Conservation (phyloP, 108 stramenopile species). For the Tribonema minus region DNA sequence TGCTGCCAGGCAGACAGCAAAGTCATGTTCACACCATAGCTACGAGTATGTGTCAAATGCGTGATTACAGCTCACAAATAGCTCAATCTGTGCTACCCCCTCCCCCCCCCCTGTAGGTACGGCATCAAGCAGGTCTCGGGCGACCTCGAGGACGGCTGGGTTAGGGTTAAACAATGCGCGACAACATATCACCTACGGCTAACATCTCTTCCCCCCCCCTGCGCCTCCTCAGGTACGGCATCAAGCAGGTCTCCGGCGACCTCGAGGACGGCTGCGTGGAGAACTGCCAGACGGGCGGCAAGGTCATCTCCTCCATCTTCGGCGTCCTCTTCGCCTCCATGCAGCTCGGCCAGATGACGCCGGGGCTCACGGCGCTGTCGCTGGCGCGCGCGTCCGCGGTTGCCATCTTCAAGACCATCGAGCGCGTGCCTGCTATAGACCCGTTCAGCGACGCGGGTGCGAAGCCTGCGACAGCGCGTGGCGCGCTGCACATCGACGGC, state of each 20-base stretch:
- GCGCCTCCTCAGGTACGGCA: neutral
- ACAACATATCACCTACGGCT: too few relatives aligned
- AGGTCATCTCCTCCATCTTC: slow-evolving; percentile 37
- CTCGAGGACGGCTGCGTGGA: neutral
- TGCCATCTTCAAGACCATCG: slow-evolving; percentile 18
- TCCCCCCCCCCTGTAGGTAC: too few relatives aligned
- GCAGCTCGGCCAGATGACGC: slow-evolving; percentile 39
- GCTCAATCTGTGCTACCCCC: too few relatives aligned
- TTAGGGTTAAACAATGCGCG: too few relatives aligned
- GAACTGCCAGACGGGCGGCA: slow-evolving; percentile 10
- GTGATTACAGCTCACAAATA: too few relatives aligned
- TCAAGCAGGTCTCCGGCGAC: slow-evolving; percentile 23
- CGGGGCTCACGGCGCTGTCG: slow-evolving; percentile 21
- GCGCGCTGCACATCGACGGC: slow-evolving; percentile 4
- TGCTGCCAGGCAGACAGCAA: too few relatives aligned
- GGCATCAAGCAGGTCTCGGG: too few relatives aligned
- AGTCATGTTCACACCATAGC: too few relatives aligned
- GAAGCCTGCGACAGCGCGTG: slow-evolving; percentile 1
- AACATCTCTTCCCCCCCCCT: too few relatives aligned
- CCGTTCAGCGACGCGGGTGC: slow-evolving; percentile 6
- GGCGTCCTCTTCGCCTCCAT: slow-evolving; percentile 29
- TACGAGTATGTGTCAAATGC: too few relatives aligned
- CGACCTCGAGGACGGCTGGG: too few relatives aligned
- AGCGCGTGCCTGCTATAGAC: slow-evolving; percentile 30
- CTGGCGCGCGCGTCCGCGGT: slow-evolving; percentile 14